phyloP scores from a whole-genome alignment of 805 yeast species.

The Sugiyamaella boreocaroliniensis region DNA sequence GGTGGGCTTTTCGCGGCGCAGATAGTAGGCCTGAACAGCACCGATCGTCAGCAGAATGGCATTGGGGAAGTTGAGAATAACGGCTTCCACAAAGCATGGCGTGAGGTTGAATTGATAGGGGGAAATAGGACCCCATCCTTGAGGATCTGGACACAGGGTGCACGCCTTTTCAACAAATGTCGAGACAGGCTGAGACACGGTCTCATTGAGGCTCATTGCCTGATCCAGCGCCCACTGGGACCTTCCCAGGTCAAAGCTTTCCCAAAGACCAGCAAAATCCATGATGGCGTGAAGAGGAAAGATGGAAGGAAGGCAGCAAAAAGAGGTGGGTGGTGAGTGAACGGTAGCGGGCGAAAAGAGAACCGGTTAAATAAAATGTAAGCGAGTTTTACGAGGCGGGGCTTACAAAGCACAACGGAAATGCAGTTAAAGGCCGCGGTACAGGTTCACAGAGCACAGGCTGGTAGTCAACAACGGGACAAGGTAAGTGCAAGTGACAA shows the following conservation, averaged over 20 bases:
- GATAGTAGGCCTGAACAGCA: conserved; percentile 21
- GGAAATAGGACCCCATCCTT: conserved; percentile 35
- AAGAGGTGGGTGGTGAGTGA: too few species aligned
- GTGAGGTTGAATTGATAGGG: conserved; percentile 24
- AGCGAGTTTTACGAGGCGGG: too few species aligned
- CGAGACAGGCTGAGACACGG: not conserved
- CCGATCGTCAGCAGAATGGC: conserved; percentile 28
- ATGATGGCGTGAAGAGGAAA: not conserved
- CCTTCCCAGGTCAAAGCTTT: not conserved
- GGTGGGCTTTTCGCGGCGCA: conserved; percentile 20
- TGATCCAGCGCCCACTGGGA: not conserved
- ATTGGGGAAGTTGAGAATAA: conserved; percentile 26
- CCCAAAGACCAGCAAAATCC: not conserved
- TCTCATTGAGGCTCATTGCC: not conserved
- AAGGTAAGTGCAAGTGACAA: not conserved
- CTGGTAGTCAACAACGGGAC: not conserved
- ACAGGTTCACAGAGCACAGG: too few species aligned
- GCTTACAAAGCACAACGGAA: too few species aligned
- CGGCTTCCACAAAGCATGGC: conserved; percentile 37
- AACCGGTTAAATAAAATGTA: too few species aligned
- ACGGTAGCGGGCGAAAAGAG: too few species aligned
- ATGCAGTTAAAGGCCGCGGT: too few species aligned
- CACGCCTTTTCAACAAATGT: not conserved
- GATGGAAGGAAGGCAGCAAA: not conserved
- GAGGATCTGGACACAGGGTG: conserved; percentile 11